A percentile compares a stretch with the other conserved stretches of the same genome.
These are phyloP conservation scores for Trapa incisa DNA, from an alignment of 345 rosid species.

Conservation along the genomic window DNA sequence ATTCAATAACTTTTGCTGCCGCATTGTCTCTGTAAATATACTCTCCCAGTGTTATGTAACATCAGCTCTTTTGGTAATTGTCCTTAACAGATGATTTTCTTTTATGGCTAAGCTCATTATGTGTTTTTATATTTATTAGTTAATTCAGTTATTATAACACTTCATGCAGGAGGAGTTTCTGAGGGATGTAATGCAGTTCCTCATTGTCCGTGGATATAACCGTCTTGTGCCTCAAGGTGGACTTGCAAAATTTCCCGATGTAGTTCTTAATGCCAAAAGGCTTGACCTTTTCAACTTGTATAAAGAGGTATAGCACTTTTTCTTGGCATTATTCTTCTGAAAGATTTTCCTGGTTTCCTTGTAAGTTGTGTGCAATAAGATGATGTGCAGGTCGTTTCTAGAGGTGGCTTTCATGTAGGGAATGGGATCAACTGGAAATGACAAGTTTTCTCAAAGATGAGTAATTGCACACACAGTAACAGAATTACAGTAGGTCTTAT, in stretches of 20 bases:
- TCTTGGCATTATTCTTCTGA: background rate
- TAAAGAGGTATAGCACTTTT: constrained; percentile 55
- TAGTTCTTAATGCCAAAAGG: constrained; percentile 86
- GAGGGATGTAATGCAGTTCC: constrained; percentile 94
- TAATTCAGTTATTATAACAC: background rate
- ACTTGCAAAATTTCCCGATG: constrained; percentile 87
- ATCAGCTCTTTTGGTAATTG: too few relatives aligned
- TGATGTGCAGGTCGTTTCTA: constrained; percentile 71
- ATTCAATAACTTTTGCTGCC: background rate
- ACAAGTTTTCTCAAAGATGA: constrained; percentile 99
- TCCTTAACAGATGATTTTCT: background rate
- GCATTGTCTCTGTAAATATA: background rate
- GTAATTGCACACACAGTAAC: constrained; percentile 89
- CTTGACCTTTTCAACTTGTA: constrained; percentile 94
- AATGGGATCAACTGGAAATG: constrained; percentile 99
- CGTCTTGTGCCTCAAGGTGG: constrained; percentile 99
- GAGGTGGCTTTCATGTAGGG: constrained; percentile 98
- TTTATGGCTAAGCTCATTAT: background rate
- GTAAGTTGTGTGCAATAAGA: background rate
- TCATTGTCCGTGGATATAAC: constrained; percentile 78
- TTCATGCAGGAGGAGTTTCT: constrained; percentile 82
- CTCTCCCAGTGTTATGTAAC: background rate
- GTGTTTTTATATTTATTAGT: background rate
- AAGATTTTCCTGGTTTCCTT: background rate
- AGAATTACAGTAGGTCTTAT: constrained; percentile 73